Evolutionary conservation across 1,284 basidiomycete species (phyloP).

Genomic region (Inonotus hispidus): DNA sequence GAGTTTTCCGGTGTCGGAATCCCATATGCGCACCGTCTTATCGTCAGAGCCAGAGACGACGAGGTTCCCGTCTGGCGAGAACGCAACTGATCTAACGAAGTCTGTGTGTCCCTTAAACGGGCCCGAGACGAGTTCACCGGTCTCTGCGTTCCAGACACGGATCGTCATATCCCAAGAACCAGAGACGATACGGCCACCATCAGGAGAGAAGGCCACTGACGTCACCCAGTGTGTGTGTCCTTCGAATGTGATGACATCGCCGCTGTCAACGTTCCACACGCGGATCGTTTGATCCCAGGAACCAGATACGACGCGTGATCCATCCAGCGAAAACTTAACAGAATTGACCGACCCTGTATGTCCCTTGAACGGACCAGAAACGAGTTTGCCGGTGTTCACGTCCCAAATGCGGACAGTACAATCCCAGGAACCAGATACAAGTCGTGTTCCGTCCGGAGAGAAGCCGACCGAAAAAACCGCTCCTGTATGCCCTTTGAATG

Average conservation of each 20-base stretch:
- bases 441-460: slow-evolving; percentile 1
- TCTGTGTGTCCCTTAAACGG: neutral
- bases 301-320: neutral
- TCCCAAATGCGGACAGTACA: slow-evolving; percentile 9
- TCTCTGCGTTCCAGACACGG: slow-evolving; percentile 4
- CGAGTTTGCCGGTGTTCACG: neutral
- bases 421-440: slow-evolving; percentile 7
- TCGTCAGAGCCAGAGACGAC: slow-evolving; percentile 5
- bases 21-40: slow-evolving; percentile 6
- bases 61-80: slow-evolving; percentile 1
- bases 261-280: slow-evolving; percentile 10
- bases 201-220: neutral
- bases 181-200: neutral
- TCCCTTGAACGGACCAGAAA: neutral
- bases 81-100: slow-evolving; percentile 1
- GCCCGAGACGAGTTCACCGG: neutral
- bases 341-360: neutral
- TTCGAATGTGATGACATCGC: neutral
- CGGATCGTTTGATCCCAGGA: neutral
- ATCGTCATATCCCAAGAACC: neutral
- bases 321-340: neutral
- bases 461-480: neutral
- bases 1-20: neutral
- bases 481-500: neutral
- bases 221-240: neutral